Percentiles rank a stretch among this genome's conserved stretches.
phyloP scores from a whole-genome alignment of 352 stramenopile genomes.

The Thalassiosira pacifica region DNA sequence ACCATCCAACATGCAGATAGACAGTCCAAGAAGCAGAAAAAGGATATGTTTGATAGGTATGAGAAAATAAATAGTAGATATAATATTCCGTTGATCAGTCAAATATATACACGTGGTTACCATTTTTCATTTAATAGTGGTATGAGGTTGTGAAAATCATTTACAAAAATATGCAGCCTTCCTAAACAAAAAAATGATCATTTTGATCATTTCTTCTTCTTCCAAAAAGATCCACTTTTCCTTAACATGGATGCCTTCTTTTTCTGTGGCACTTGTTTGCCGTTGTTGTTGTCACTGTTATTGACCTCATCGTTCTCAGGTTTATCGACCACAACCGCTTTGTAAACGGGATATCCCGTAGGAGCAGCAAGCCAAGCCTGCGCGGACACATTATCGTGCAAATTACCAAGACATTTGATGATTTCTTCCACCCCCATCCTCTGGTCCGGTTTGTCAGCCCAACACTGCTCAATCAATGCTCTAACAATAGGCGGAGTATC shows the following conservation, averaged over 20 bases:
- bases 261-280: constrained; percentile 1
- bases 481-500: constrained; percentile 51
- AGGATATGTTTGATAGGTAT: too few relatives aligned
- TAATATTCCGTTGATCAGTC: too few relatives aligned
- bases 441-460: constrained; percentile 61
- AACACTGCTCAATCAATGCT: constrained; percentile 70
- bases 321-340: constrained; percentile 7
- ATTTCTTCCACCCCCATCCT: constrained; percentile 60
- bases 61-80: too few relatives aligned
- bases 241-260: constrained; percentile 26
- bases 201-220: constrained; percentile 15
- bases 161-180: too few relatives aligned
- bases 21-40: too few relatives aligned
- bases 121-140: too few relatives aligned
- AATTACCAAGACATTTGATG: constrained; percentile 48
- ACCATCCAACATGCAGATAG: too few relatives aligned
- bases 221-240: constrained; percentile 28
- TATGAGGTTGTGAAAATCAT: too few relatives aligned
- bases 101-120: too few relatives aligned
- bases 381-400: constrained; percentile 30
- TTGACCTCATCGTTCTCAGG: too few relatives aligned
- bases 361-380: constrained; percentile 66
- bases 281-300: constrained; percentile 8
- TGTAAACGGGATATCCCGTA: constrained; percentile 69
- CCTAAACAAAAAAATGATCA: neutral